Evolutionary conservation across 1,139 yeast species (phyloP).

Genomic region (Hemisphaericaspora lyxosophila): DNA sequence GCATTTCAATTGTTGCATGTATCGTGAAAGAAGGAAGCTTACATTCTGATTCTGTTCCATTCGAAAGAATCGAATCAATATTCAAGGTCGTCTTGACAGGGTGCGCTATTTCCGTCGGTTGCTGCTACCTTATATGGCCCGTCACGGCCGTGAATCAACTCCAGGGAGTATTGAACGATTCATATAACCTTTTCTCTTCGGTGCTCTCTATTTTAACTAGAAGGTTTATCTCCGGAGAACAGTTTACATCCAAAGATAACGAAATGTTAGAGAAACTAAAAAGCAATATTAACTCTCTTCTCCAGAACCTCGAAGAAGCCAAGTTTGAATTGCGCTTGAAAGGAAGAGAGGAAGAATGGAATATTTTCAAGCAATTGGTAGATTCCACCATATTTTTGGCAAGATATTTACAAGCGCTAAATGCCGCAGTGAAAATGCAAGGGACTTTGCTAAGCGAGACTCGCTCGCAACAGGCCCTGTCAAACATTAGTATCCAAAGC

Average conservation of each 20-base stretch:
- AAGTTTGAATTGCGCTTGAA: slow-evolving; percentile 54
- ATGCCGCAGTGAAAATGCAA: slow-evolving; percentile 68
- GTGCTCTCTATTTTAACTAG: slow-evolving; percentile 51
- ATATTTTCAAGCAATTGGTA: slow-evolving; percentile 46
- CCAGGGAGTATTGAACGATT: slow-evolving; percentile 48
- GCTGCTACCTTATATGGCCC: slow-evolving; percentile 68
- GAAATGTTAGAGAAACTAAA: slow-evolving; percentile 40
- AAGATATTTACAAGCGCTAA: slow-evolving; percentile 64
- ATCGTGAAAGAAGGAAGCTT: slow-evolving; percentile 75
- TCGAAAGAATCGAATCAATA: slow-evolving; percentile 54
- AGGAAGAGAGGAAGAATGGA: slow-evolving; percentile 59
- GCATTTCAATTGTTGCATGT: slow-evolving; percentile 69
- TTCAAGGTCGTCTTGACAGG: slow-evolving; percentile 65
- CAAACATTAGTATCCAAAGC: slow-evolving; percentile 10
- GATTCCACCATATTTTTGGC: slow-evolving; percentile 52
- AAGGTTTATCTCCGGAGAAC: slow-evolving; percentile 55
- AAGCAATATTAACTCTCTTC: slow-evolving; percentile 38
- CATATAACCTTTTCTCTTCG: slow-evolving; percentile 54
- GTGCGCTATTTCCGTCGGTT: slow-evolving; percentile 53
- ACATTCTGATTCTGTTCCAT: slow-evolving; percentile 61
- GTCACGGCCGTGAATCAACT: slow-evolving; percentile 53
- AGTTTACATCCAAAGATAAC: slow-evolving; percentile 38
- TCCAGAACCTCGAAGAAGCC: slow-evolving; percentile 56
- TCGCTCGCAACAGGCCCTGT: slow-evolving; percentile 10
- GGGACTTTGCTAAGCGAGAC: slow-evolving; percentile 42